Conservation (phyloP, 345 rosid genomes). For the Lumnitzera racemosa region DNA sequence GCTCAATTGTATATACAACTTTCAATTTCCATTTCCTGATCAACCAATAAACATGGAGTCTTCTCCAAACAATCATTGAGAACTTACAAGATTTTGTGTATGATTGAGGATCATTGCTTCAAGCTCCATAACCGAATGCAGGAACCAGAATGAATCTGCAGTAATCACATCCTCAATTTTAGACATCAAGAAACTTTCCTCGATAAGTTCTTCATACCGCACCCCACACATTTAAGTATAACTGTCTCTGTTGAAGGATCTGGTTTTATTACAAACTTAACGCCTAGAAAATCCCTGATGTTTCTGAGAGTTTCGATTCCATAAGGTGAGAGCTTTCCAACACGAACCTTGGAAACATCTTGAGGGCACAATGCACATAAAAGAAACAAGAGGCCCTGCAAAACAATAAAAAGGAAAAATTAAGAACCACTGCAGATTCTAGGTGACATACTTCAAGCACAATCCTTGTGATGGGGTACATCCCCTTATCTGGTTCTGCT, state of each 20-base stretch:
- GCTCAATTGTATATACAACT: too few species aligned
- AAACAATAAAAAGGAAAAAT: neutral
- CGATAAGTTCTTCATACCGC: slow-evolving; percentile 72
- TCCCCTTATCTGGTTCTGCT: too few species aligned
- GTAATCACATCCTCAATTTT: too few species aligned
- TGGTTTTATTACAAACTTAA: slow-evolving; percentile 51
- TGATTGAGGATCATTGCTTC: too few species aligned
- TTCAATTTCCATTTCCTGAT: too few species aligned
- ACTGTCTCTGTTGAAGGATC: slow-evolving; percentile 73
- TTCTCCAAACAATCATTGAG: too few species aligned
- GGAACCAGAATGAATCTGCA: too few species aligned
- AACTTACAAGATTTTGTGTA: too few species aligned
- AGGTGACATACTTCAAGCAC: too few species aligned
- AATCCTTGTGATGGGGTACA: too few species aligned
- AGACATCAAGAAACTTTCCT: slow-evolving; percentile 48
- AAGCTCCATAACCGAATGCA: too few species aligned
- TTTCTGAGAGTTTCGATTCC: slow-evolving; percentile 77
- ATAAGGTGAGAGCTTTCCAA: slow-evolving; percentile 68
- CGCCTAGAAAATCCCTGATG: slow-evolving; percentile 67
- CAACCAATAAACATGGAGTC: too few species aligned
- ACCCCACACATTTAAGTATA: slow-evolving; percentile 62
- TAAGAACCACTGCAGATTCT: neutral
- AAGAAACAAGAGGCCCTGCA: slow-evolving; percentile 68
- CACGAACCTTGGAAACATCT: slow-evolving; percentile 81
- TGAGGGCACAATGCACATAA: slow-evolving; percentile 68